Base-by-base conservation (phyloP, 1,284 basidiomycete genomes). In the Trametes versicolor region DNA sequence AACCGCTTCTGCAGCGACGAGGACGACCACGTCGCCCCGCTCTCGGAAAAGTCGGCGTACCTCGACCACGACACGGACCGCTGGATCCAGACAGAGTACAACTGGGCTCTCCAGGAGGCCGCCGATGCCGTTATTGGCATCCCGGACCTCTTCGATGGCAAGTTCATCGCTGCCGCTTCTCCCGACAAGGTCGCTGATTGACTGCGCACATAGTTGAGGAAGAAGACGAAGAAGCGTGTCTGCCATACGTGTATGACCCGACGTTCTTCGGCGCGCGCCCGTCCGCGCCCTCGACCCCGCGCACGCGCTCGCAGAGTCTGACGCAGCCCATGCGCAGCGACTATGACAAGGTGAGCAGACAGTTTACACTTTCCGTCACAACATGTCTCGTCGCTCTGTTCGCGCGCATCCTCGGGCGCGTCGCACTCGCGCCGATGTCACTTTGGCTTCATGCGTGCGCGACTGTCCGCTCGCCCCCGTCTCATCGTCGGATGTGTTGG, bases 221-320 rank as follows among this genome's bases (percentile, higher is more conserved):
- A 56, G 74, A 73, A 56, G 74, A 73, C 55, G 66, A 64, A 43
- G 74, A 76, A 66, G 69, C 73, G 27, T 77, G 75, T 55, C 70
- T 72, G 49, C 71, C 72, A 25, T 70, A 58, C 62, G 61, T 75
- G 21, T 76, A 77, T 52, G 75, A 77, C 67, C 75, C 75, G 2
- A 68, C 65, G 12, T 63, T 77, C 58, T 77, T 75, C 69, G 50
- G 71, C 21, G 62, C 69, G 41, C 68, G 58, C 45, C 66, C 49
- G 62, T 62, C 69, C 37, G 61, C 19, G 37, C 56, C 56, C 19
- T 51, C 49, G 56, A 53, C 60, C 2, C 53, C 58, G 21, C 60
- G 65, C 10, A 55, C 63, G 5, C 68, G 68, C 37, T 61, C 65
- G 15, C 60, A 64, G 21, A 69, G 68, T 34, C 47, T 66, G 19